phyloP scores from a whole-genome alignment of 768 basidiomycete genomes.

The Exsudoporus frostii region DNA sequence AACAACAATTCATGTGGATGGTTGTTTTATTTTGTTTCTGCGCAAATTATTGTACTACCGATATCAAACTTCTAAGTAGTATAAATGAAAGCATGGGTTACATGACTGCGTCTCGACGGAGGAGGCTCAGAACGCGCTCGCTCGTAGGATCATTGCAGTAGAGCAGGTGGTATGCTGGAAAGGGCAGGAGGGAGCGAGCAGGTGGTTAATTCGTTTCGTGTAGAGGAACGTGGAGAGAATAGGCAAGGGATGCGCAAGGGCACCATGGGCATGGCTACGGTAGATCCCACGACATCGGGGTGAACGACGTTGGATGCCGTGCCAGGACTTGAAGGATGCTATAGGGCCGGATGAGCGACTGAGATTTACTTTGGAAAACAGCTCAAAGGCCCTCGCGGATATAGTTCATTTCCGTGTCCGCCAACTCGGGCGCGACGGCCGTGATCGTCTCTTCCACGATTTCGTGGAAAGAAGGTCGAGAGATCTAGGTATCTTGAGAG shows the following conservation, averaged over 20 bases:
- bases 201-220: constrained; percentile 52
- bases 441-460: constrained; percentile 14
- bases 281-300: constrained; percentile 18
- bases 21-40: too few relatives aligned
- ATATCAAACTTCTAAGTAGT: too few relatives aligned
- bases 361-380: too few relatives aligned
- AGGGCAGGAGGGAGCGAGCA: constrained; percentile 64
- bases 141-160: constrained; percentile 24
- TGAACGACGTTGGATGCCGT: constrained; percentile 9
- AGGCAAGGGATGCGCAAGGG: constrained; percentile 66
- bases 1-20: too few relatives aligned
- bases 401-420: constrained; percentile 20
- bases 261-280: constrained; percentile 53
- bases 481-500: constrained; percentile 27
- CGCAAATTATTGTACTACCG: too few relatives aligned
- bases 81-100: too few relatives aligned
- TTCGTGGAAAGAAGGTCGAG: constrained; percentile 17
- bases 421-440: constrained; percentile 27
- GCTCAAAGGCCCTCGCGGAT: constrained; percentile 23
- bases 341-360: constrained; percentile 7
- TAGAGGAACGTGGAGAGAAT: constrained; percentile 68
- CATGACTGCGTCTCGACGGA: too few relatives aligned
- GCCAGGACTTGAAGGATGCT: constrained; percentile 33
- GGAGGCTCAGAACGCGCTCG: constrained; percentile 5
- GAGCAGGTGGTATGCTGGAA: constrained; percentile 23